Conservation (phyloP, 2,329 filamentous ascomycete species). For the Neocatenulostroma microsporum region DNA sequence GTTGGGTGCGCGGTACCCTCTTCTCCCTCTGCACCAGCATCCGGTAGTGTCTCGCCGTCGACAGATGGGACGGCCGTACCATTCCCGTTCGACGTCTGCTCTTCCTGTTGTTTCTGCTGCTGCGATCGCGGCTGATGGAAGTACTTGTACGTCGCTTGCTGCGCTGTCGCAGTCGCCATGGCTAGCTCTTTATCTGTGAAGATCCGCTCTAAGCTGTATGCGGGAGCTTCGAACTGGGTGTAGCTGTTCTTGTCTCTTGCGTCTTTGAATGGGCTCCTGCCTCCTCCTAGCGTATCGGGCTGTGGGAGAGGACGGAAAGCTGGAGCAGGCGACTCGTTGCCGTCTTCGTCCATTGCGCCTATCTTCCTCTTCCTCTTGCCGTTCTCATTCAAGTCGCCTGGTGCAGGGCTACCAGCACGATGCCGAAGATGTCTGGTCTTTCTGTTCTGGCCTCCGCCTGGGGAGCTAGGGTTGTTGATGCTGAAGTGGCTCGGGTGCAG, state of each 20-base stretch:
- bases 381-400: slow-evolving; percentile 34
- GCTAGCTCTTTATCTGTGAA: slow-evolving; percentile 61
- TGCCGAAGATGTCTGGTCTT: slow-evolving; percentile 57
- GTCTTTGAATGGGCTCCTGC: slow-evolving; percentile 44
- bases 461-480: slow-evolving; percentile 53
- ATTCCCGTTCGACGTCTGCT: too few species aligned
- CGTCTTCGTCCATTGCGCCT: slow-evolving; percentile 46
- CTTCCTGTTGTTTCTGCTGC: slow-evolving; percentile 13
- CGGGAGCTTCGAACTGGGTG: slow-evolving; percentile 50
- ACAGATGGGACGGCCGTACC: slow-evolving; percentile 23
- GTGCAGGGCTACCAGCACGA: slow-evolving; percentile 31
- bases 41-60: slow-evolving; percentile 23
- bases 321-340: slow-evolving; percentile 51
- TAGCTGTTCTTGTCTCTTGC: slow-evolving; percentile 45
- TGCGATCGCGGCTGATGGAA: slow-evolving; percentile 43
- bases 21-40: slow-evolving; percentile 19
- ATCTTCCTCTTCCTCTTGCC: slow-evolving; percentile 53
- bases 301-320: slow-evolving; percentile 30
- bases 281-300: slow-evolving; percentile 39
- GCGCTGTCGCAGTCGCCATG: slow-evolving; percentile 54
- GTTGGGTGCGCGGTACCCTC: slow-evolving; percentile 16
- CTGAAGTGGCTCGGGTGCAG: slow-evolving; percentile 60
- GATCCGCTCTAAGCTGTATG: slow-evolving; percentile 54
- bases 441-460: slow-evolving; percentile 52
- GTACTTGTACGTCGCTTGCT: slow-evolving; percentile 50